Conservation (phyloP, 805 yeast species). For the Myxozyma neglecta region DNA sequence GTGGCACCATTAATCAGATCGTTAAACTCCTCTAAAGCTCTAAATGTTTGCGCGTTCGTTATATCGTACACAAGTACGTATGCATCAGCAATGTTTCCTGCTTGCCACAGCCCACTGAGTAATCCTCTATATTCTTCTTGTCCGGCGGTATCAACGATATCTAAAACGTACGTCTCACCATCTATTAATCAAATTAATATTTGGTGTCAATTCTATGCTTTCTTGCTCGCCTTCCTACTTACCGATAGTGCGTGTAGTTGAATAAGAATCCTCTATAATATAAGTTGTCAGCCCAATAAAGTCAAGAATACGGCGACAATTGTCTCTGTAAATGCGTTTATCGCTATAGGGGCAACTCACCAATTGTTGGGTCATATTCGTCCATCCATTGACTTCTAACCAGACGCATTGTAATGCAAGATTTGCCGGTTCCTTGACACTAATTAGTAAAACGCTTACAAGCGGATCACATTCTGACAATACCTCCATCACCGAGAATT, state of each 20-base stretch:
- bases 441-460: neutral
- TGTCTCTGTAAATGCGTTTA: neutral
- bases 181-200: conserved; percentile 31
- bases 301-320: neutral
- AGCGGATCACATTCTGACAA: neutral
- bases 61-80: conserved; percentile 41
- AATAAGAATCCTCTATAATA: conserved; percentile 37
- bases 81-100: conserved; percentile 38
- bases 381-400: conserved; percentile 42
- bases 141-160: conserved; percentile 74
- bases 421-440: conserved; percentile 36
- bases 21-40: conserved; percentile 39
- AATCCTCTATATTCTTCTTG: conserved; percentile 75
- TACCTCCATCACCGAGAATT: conserved; percentile 41
- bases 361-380: conserved; percentile 42
- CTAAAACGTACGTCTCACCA: conserved; percentile 52
- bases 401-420: conserved; percentile 38
- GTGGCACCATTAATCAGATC: conserved; percentile 58
- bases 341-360: conserved; percentile 13
- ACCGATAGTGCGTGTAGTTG: conserved; percentile 40
- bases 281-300: neutral
- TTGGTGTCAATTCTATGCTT: too few relatives aligned
- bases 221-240: neutral
- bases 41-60: conserved; percentile 37
- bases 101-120: conserved; percentile 38